Percentiles rank a stretch among this genome's conserved stretches.
Evolutionary conservation across 768 basidiomycete species (phyloP).

Genomic region (Amanita polypyramis): DNA sequence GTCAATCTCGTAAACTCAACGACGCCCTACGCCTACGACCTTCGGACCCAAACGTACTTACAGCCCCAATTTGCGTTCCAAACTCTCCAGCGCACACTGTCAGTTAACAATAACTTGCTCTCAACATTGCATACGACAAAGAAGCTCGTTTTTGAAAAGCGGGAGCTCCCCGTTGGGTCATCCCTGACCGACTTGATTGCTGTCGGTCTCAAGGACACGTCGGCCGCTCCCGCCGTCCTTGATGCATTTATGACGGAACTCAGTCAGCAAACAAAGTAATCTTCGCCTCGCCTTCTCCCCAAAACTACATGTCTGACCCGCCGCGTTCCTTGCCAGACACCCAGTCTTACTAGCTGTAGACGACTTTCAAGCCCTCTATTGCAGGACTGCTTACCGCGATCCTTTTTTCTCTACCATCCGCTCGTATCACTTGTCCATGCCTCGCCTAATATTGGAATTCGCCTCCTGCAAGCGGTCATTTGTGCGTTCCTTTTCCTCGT

Average conservation of each 20-base stretch:
- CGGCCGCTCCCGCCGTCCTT: constrained; percentile 44
- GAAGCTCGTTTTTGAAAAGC: constrained; percentile 36
- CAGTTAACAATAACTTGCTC: constrained; percentile 44
- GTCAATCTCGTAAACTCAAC: constrained; percentile 61
- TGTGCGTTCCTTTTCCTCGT: constrained; percentile 30
- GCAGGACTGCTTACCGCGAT: constrained; percentile 57
- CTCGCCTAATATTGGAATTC: constrained; percentile 69
- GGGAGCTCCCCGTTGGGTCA: constrained; percentile 37
- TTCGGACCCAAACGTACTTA: constrained; percentile 65
- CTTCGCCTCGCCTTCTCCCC: constrained; percentile 12
- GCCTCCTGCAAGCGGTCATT: constrained; percentile 60
- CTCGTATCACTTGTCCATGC: constrained; percentile 70
- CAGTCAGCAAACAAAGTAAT: constrained; percentile 50
- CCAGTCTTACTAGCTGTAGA: constrained; percentile 83
- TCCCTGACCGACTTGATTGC: constrained; percentile 44
- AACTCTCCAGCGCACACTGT: constrained; percentile 49
- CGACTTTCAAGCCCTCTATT: constrained; percentile 78
- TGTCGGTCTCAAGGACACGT: constrained; percentile 43
- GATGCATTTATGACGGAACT: constrained; percentile 50
- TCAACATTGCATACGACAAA: constrained; percentile 28
- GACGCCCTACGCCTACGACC: constrained; percentile 62
- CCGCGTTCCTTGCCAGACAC: constrained; percentile 27
- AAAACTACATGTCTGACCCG: not conserved
- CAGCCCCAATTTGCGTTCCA: constrained; percentile 60
- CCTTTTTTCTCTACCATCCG: constrained; percentile 61